Evolutionary conservation across 345 rosid species (phyloP).

Genomic region (Populus euphratica): DNA sequence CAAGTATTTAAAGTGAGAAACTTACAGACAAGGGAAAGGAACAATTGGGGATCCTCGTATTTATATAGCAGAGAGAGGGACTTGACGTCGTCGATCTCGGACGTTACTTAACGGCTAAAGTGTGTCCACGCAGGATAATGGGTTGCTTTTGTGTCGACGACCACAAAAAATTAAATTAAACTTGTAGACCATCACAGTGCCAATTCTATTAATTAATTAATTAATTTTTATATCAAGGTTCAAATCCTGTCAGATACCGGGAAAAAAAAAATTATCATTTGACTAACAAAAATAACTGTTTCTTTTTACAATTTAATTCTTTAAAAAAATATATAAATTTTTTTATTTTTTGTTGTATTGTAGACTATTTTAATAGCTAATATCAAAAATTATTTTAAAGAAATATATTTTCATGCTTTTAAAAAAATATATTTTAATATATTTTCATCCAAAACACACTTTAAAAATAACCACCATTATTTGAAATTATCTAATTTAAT

Average conservation of each 20-base stretch:
- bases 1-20: not conserved
- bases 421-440: too few species aligned
- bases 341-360: too few species aligned
- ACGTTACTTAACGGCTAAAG: slow-evolving; percentile 53
- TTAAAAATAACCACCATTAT: too few species aligned
- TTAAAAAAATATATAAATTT: too few species aligned
- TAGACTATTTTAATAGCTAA: too few species aligned
- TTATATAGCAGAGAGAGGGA: slow-evolving; percentile 31
- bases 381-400: too few species aligned
- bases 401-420: too few species aligned
- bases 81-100: slow-evolving; percentile 37
- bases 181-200: not conserved
- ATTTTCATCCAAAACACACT: too few species aligned
- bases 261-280: too few species aligned
- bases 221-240: not conserved
- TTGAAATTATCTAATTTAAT: too few species aligned
- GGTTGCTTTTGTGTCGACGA: not conserved
- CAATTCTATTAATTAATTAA: not conserved
- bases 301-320: too few species aligned
- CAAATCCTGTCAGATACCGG: not conserved
- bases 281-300: too few species aligned
- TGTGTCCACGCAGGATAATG: not conserved
- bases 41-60: slow-evolving; percentile 17
- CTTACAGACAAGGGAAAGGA: slow-evolving; percentile 30
- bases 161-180: not conserved